Base-by-base conservation (phyloP, 306 rosid genomes). In the Morella rubra region DNA sequence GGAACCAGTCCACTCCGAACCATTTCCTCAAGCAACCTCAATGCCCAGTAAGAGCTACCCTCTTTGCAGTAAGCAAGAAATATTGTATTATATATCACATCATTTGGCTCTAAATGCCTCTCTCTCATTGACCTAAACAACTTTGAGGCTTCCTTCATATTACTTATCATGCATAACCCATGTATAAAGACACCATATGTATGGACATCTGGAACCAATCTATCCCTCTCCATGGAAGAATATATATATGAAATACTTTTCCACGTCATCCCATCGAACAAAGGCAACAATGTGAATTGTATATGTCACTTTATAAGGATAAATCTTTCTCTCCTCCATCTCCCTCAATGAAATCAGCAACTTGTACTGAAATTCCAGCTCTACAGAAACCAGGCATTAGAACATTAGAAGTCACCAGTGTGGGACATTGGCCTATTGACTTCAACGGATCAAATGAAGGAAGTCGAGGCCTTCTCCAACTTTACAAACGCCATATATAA, bases 21-120 rank as follows among this genome's bases (percentile, higher is more conserved):
- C 98, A 93, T 93, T 84, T 90, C 96, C 50, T 83, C 72, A 60
- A 91, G 81, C 84, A 90, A 69, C 87, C 85, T 88, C 69, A 90
- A 82, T 47, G 96, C 96, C 87, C 87, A 85, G 83, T 85, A 91
- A 59, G 90, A 87, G 84, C 81, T 93, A 51, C 86, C 92, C 81
- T 91, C 93, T 72, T 78, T 90, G 82, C 96, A 93, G 81, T 87
- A 93, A 49, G 97, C 97, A 81, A 82, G 86, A 69, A 93, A 82
- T 85, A 91, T 42, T 0, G 83, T 93, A 76, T 93, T 76, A 69
- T 83, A 91, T 84, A 91, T 85, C 59, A 90, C 91, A 81, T 83
- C 86, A 24, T 81, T 91, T 16, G 93, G 90, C 80, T 91, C 82
- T 56, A 91, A 9, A 44, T 78, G 72, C 81, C 40, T 62, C 79